These are phyloP conservation scores for Cryphonectria radicalis DNA, from an alignment of 2,329 filamentous ascomycete genomes.

Conservation along the genomic window DNA sequence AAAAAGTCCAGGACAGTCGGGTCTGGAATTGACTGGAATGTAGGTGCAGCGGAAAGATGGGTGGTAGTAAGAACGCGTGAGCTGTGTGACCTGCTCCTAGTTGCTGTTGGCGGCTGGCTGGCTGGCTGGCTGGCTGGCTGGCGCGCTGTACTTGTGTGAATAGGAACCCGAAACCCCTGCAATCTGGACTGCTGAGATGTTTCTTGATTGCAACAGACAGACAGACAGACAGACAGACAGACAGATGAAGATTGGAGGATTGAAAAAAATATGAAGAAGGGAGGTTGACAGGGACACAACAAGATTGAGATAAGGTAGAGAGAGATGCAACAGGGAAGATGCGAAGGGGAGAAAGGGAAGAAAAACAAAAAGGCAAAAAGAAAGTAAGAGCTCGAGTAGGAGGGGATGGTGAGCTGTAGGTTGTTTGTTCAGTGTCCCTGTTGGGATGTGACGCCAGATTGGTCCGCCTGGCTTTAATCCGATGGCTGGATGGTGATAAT, in stretches of 20 bases:
- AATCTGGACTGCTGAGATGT: neutral
- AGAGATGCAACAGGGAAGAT: neutral
- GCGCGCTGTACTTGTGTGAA: neutral
- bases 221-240: conserved; percentile 7
- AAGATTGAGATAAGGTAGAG: neutral
- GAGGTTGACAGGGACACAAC: conserved; percentile 1
- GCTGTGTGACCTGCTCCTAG: conserved; percentile 2
- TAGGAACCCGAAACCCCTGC: neutral
- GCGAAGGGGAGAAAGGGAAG: neutral
- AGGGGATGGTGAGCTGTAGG: neutral
- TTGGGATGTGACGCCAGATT: conserved; percentile 21
- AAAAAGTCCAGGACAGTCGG: neutral
- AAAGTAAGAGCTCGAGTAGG: neutral
- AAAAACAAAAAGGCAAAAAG: neutral
- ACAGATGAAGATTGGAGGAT: conserved; percentile 3
- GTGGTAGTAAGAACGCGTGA: neutral
- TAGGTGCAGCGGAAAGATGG: neutral
- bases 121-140: neutral
- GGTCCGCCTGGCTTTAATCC: conserved; percentile 17
- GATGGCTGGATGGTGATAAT: conserved; percentile 23
- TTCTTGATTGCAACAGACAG: neutral
- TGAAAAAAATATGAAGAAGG: conserved; percentile 2
- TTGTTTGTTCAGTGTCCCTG: conserved; percentile 10
- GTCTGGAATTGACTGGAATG: conserved; percentile 12
- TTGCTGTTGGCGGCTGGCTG: neutral